Conservation (phyloP, 768 basidiomycete species). For the Tylopilus sp. region DNA sequence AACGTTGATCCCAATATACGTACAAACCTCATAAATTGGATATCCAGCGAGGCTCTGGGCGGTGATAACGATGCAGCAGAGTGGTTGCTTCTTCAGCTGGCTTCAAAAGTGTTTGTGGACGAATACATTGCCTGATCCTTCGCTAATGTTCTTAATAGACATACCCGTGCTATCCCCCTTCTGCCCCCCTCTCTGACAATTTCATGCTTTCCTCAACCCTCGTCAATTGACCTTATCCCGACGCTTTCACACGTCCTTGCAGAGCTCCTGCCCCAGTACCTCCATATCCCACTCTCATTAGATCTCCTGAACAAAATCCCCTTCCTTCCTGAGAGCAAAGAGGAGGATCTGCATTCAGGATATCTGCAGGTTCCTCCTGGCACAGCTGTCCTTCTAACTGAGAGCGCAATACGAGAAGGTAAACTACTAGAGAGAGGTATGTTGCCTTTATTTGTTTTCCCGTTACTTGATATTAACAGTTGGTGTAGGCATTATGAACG, state of each 20-base stretch:
- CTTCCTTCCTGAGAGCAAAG: constrained; percentile 65
- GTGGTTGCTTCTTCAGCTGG: constrained; percentile 62
- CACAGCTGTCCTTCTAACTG: constrained; percentile 58
- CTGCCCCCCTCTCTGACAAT: constrained; percentile 65
- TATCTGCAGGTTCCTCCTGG: constrained; percentile 68
- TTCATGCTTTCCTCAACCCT: constrained; percentile 54
- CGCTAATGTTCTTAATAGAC: constrained; percentile 37
- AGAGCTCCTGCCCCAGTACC: constrained; percentile 55
- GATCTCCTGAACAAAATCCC: constrained; percentile 52
- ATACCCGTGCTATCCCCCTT: constrained; percentile 63
- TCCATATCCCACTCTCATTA: constrained; percentile 59
- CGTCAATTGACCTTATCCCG: constrained; percentile 34
- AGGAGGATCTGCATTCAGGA: constrained; percentile 73
- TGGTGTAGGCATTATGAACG: constrained; percentile 54
- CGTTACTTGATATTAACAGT: neutral
- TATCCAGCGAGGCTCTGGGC: constrained; percentile 64
- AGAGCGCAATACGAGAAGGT: constrained; percentile 67
- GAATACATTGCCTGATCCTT: neutral
- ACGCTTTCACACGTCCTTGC: constrained; percentile 53
- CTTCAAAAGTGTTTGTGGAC: constrained; percentile 59
- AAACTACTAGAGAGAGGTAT: constrained; percentile 50
- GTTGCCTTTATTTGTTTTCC: neutral
- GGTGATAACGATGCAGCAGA: constrained; percentile 70
- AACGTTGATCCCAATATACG: constrained; percentile 32
- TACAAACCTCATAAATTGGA: constrained; percentile 63